These are phyloP conservation scores for Pyrenula aspistea DNA, from an alignment of 495 filamentous ascomycete species.

Conservation along the genomic window DNA sequence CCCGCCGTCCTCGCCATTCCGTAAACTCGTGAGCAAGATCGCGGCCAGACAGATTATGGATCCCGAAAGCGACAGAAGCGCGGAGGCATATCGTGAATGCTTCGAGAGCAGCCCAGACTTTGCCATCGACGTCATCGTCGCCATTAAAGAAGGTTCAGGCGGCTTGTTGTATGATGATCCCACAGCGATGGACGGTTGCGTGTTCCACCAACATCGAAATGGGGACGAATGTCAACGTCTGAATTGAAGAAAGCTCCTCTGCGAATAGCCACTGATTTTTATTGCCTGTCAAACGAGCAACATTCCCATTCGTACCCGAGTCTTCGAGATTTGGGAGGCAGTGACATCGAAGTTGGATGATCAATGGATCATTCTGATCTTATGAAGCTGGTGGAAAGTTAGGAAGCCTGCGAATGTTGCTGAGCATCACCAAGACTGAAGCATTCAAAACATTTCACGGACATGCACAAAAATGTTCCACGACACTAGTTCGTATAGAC, in stretches of 20 bases:
- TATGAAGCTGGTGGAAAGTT: no score
- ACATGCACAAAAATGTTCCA: no score
- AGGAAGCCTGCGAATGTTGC: no score
- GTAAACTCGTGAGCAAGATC: constrained; percentile 31
- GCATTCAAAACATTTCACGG: no score
- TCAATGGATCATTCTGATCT: no score
- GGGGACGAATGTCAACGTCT: constrained; percentile 12
- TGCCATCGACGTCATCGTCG: constrained; percentile 33
- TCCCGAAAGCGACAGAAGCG: constrained; percentile 29
- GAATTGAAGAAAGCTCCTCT: not conserved
- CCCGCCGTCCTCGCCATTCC: constrained; percentile 23
- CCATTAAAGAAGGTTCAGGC: constrained; percentile 29
- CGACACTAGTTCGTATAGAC: no score
- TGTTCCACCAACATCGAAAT: constrained; percentile 30
- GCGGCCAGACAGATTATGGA: constrained; percentile 40
- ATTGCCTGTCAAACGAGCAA: no score
- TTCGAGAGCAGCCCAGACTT: constrained; percentile 33
- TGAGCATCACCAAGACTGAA: no score
- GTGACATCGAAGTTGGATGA: no score
- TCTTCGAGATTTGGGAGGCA: no score
- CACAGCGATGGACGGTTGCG: constrained; percentile 26
- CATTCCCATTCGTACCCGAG: no score
- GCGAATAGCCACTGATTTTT: no score
- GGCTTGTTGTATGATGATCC: constrained; percentile 33
- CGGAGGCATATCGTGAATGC: constrained; percentile 24